phyloP scores from a whole-genome alignment of 441 rosid species.

The Arabidopsis hybrid region DNA sequence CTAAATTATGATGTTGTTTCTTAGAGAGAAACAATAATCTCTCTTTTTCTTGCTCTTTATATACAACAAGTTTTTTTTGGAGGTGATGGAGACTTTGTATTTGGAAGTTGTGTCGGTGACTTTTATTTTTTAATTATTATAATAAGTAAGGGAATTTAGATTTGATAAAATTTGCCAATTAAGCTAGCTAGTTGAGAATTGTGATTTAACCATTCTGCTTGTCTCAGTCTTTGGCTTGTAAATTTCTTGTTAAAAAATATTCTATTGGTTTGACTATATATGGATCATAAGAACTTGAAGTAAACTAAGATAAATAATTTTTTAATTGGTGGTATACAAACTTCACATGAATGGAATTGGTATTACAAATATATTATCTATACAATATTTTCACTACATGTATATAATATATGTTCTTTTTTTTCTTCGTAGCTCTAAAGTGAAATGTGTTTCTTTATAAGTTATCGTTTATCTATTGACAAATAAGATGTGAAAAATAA shows the following conservation, averaged over 20 bases:
- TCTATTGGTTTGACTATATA: not conserved
- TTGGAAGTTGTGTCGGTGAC: slow-evolving; percentile 14
- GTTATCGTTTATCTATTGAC: not conserved
- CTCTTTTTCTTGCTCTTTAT: slow-evolving; percentile 11
- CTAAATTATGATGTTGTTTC: slow-evolving; percentile 1
- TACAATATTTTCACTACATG: not conserved
- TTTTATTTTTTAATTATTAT: slow-evolving; percentile 1
- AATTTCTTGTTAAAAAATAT: not conserved
- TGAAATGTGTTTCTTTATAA: not conserved
- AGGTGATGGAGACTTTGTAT: slow-evolving; percentile 28
- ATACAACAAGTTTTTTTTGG: not conserved
- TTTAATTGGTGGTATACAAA: not conserved
- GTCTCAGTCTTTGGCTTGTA: slow-evolving; percentile 4
- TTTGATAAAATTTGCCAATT: not conserved
- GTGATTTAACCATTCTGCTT: not conserved
- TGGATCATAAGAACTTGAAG: not conserved
- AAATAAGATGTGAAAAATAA: not conserved
- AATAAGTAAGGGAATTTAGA: not conserved
- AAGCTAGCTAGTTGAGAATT: slow-evolving; percentile 6
- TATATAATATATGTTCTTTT: not conserved
- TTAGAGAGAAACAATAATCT: slow-evolving; percentile 7
- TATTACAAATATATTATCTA: not conserved
- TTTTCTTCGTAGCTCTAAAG: not conserved
- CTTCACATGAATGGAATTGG: not conserved
- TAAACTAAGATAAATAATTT: not conserved